phyloP scores from a whole-genome alignment of 495 filamentous ascomycete species.

The Bombardia bombarda region DNA sequence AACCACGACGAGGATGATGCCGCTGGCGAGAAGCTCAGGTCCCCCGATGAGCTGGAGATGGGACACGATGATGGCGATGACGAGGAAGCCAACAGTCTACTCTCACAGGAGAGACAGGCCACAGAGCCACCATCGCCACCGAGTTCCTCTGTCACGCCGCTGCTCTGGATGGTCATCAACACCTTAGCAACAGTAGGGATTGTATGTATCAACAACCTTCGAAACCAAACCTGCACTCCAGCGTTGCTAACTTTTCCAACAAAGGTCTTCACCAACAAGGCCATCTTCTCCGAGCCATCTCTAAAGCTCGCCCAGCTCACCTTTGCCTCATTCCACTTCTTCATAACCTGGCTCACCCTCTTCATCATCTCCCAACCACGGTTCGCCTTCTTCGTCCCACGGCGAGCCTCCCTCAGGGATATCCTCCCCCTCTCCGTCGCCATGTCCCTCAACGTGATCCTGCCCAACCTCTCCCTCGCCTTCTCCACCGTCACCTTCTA shows the following conservation, averaged over 20 bases:
- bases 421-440: conserved; percentile 58
- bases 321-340: conserved; percentile 68
- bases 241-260: too few relatives aligned
- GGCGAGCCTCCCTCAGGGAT: conserved; percentile 43
- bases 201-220: too few relatives aligned
- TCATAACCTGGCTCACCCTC: conserved; percentile 58
- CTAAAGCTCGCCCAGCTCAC: conserved; percentile 60
- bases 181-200: conserved; percentile 56
- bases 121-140: conserved; percentile 6
- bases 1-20: conserved; percentile 15
- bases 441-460: conserved; percentile 65
- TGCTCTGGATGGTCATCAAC: conserved; percentile 51
- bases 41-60: conserved; percentile 18
- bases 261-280: conserved; percentile 76
- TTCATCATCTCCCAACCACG: conserved; percentile 56
- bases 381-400: conserved; percentile 53
- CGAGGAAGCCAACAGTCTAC: conserved; percentile 31
- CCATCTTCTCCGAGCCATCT: conserved; percentile 59
- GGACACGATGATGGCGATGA: conserved; percentile 7
- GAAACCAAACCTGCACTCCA: too few relatives aligned
- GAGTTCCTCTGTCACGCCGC: conserved; percentile 22
- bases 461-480: conserved; percentile 66
- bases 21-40: conserved; percentile 17
- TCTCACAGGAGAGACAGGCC: conserved; percentile 10
- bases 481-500: conserved; percentile 69